These are phyloP conservation scores for Keqinozyma sinolaborantium DNA, from an alignment of 1,139 yeast species.

Conservation along the genomic window DNA sequence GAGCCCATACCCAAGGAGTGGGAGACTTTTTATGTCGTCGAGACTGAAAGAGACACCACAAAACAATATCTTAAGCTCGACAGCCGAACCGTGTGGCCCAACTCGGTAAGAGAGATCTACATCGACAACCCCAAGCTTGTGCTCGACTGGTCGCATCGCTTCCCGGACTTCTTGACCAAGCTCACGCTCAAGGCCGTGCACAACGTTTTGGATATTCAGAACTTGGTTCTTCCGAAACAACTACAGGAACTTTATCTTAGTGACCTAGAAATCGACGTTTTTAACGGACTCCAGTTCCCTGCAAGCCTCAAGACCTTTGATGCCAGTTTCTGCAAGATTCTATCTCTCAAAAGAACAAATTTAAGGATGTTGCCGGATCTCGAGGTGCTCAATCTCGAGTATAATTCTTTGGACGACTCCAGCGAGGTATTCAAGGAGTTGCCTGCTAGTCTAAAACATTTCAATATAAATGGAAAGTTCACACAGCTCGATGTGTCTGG, in stretches of 20 bases:
- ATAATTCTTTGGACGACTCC: background rate
- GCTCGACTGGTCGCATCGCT: background rate
- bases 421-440: background rate
- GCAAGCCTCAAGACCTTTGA: background rate
- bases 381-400: background rate
- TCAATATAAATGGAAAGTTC: no score
- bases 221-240: background rate
- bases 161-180: background rate
- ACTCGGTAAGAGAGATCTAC: background rate
- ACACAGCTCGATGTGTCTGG: no score
- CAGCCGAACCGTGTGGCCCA: background rate
- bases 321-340: background rate
- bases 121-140: background rate
- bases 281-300: background rate
- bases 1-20: background rate
- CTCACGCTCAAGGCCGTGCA: background rate
- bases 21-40: background rate
- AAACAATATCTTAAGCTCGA: background rate
- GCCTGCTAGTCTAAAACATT: background rate
- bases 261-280: background rate
- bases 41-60: background rate
- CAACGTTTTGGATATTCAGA: background rate
- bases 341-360: background rate
- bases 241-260: background rate
- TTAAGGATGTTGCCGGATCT: background rate